Evolutionary conservation across 352 stramenopile species (phyloP), one percentile per base, ranked within the genome.

Genomic region (Phytophthora rubi): DNA sequence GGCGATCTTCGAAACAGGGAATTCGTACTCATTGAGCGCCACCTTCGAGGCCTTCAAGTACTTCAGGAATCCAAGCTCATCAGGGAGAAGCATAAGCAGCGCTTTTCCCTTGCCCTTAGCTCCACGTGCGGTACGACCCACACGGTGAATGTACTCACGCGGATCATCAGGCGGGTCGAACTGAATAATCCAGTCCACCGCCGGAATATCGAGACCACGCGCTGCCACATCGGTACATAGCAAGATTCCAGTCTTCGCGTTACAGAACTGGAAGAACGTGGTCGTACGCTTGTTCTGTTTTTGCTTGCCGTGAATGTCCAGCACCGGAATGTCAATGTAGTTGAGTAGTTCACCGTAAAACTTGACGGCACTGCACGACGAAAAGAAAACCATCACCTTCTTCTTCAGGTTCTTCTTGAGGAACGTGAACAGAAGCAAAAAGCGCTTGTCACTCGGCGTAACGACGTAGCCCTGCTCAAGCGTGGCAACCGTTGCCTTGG

Each of bases 321-420:
- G 88, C 16, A 99, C 97, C 0, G 96, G 94, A 59, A 99, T 95
- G 77, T 99, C 97, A 68, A 99, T 99, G 82, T 99, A 99, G 81
- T 99, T 99, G 7, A 99, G 86, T 68, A 99, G 86, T 77, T 99
- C 97, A 16, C 95, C 86, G 83, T 99, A 98, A 70, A 99, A 99
- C 76, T 99, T 99, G 57, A 99, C 98, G 16, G 93, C 97, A 67
- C 96, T 98, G 63, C 90, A 97, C 4, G 86, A 93, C 61, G 85
- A 95, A 52, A 97, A 96, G 65, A 97, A 96, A 54, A 98, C 96
- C 97, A 99, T 99, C 57, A 99, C 97, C 76, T 99, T 99, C 75
- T 99, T 99, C 73, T 99, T 99, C 61, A 98, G 83, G 85, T 99
- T 99, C 83, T 99, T 99, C 76, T 99, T 99, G 28, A 99, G 77